Conservation (phyloP, 306 rosid species). For the Begonia loranthoides region DNA sequence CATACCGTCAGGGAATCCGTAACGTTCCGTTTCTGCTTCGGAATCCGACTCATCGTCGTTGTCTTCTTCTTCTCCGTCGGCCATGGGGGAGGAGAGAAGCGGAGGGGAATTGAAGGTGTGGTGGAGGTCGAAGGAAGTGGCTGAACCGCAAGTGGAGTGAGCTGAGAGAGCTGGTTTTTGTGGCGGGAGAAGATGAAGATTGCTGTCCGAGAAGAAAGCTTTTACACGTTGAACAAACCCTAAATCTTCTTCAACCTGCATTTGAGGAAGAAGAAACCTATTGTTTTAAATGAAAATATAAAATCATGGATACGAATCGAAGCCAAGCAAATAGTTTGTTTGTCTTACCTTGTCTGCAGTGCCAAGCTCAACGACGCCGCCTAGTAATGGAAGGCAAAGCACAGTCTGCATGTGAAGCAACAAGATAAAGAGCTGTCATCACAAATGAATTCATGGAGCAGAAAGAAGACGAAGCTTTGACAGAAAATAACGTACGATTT, state of each 20-base stretch:
- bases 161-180: slow-evolving; percentile 79
- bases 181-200: slow-evolving; percentile 29
- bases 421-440: no score
- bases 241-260: slow-evolving; percentile 60
- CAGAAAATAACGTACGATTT: no score
- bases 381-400: slow-evolving; percentile 76
- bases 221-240: slow-evolving; percentile 54
- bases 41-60: slow-evolving; percentile 42
- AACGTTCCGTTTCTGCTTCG: slow-evolving; percentile 32
- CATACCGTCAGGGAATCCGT: not conserved
- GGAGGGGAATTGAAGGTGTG: slow-evolving; percentile 22
- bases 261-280: not conserved
- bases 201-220: slow-evolving; percentile 35
- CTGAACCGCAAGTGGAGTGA: slow-evolving; percentile 82
- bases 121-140: slow-evolving; percentile 37
- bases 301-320: not conserved
- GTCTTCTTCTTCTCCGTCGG: slow-evolving; percentile 21
- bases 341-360: slow-evolving; percentile 67
- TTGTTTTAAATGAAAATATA: no score
- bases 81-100: slow-evolving; percentile 7
- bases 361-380: slow-evolving; percentile 90
- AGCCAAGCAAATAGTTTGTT: slow-evolving; percentile 17
- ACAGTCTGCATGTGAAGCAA: slow-evolving; percentile 43
- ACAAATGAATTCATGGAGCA: no score
- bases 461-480: no score